phyloP scores from a whole-genome alignment of 164 flowering plant species.

The Platanus orientalis region DNA sequence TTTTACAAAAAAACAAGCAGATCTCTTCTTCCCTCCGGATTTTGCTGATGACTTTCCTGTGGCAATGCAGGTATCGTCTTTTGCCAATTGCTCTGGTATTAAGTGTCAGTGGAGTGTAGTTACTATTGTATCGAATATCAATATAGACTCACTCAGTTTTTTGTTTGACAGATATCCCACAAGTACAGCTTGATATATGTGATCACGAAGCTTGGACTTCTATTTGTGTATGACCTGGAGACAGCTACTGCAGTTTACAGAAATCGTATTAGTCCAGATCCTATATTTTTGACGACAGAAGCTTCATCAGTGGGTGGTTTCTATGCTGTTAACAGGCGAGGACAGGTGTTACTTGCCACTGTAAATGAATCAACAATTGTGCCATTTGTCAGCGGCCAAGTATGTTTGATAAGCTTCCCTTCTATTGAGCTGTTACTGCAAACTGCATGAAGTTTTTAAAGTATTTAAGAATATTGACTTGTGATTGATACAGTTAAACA shows the following conservation, averaged over 20 bases:
- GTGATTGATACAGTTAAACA: constrained; percentile 62
- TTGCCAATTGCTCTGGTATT: background rate
- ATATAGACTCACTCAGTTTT: constrained; percentile 9
- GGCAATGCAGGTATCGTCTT: constrained; percentile 81
- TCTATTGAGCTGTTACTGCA: background rate
- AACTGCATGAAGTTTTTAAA: background rate
- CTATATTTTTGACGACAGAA: constrained; percentile 92
- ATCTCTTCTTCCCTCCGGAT: constrained; percentile 98
- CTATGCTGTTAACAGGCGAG: constrained; percentile 93
- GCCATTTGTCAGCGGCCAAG: constrained; percentile 97
- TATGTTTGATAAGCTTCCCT: constrained; percentile 22
- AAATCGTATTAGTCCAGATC: constrained; percentile 98
- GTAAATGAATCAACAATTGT: constrained; percentile 91
- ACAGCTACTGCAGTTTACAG: constrained; percentile 95
- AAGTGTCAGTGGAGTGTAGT: background rate
- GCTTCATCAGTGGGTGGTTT: constrained; percentile 96
- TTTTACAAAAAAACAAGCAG: constrained; percentile 95
- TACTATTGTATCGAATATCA: background rate
- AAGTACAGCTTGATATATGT: constrained; percentile 87
- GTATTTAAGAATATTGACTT: constrained; percentile 8
- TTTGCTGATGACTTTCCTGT: constrained; percentile 99
- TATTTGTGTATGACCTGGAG: constrained; percentile 96
- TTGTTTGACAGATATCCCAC: constrained; percentile 74
- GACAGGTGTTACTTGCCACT: constrained; percentile 94
- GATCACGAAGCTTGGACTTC: constrained; percentile 95